These are phyloP conservation scores for Fomes fomentarius DNA, from an alignment of 1,284 basidiomycete genomes.

Conservation along the genomic window DNA sequence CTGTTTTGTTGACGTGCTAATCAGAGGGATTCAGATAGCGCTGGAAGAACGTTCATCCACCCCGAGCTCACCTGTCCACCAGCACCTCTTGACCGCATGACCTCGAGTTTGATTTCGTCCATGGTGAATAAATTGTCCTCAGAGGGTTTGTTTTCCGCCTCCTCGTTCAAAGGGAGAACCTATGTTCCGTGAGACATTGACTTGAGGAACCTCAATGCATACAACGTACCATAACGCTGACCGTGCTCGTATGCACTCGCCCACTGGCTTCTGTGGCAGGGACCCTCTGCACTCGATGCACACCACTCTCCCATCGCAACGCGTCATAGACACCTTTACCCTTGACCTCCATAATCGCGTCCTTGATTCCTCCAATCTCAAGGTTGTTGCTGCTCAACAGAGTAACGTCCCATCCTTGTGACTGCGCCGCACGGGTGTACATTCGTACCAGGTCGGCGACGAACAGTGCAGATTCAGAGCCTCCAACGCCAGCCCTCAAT, in stretches of 20 bases:
- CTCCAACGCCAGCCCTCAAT: conserved; percentile 92
- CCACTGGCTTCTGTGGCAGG: conserved; percentile 89
- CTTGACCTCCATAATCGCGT: conserved; percentile 84
- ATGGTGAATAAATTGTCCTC: conserved; percentile 72
- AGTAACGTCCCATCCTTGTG: conserved; percentile 54
- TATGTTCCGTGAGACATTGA: conserved; percentile 33
- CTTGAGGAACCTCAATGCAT: neutral
- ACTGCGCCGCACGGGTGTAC: conserved; percentile 76
- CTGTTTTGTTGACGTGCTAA: conserved; percentile 99
- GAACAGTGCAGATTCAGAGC: conserved; percentile 88
- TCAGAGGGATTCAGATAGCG: neutral
- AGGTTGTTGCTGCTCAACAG: conserved; percentile 57
- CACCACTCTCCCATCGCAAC: conserved; percentile 90
- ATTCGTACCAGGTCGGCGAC: conserved; percentile 80
- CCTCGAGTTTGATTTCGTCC: conserved; percentile 89
- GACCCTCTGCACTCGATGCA: conserved; percentile 94
- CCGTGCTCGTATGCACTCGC: conserved; percentile 92
- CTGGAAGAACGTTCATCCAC: neutral
- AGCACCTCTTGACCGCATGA: conserved; percentile 94
- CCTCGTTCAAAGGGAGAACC: conserved; percentile 82
- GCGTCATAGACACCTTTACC: conserved; percentile 81
- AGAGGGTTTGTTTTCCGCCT: conserved; percentile 42
- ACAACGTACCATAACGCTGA: conserved; percentile 77
- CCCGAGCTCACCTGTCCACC: conserved; percentile 80
- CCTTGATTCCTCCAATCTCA: conserved; percentile 74